Conservation (phyloP, 345 rosid genomes). For the Zanthoxylum bungeanum region DNA sequence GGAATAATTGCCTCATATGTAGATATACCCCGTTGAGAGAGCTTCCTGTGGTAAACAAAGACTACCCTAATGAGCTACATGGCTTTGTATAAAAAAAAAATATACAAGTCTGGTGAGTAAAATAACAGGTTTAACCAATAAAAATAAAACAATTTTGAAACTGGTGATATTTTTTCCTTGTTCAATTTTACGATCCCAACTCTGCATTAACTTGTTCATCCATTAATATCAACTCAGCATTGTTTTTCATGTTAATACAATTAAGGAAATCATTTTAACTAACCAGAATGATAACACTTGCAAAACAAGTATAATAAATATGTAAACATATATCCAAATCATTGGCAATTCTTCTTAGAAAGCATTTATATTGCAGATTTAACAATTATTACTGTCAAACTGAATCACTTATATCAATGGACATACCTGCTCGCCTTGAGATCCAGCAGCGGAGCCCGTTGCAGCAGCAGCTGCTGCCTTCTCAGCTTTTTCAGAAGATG, state of each 20-base stretch:
- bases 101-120: too few relatives aligned
- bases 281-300: not conserved
- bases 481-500: constrained; percentile 75
- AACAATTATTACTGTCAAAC: not conserved
- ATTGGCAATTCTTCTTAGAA: not conserved
- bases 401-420: not conserved
- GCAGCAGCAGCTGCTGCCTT: constrained; percentile 37
- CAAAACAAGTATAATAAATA: not conserved
- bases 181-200: not conserved
- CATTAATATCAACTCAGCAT: too few relatives aligned
- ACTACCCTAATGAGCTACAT: too few relatives aligned
- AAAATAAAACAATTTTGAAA: too few relatives aligned
- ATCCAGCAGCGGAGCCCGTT: constrained; percentile 40
- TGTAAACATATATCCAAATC: not conserved
- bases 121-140: too few relatives aligned
- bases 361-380: not conserved
- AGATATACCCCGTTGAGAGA: not conserved
- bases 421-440: constrained; percentile 41
- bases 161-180: too few relatives aligned
- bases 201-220: not conserved
- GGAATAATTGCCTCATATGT: not conserved
- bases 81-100: too few relatives aligned
- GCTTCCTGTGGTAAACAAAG: too few relatives aligned
- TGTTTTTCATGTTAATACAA: not conserved
- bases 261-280: not conserved